Base-by-base conservation (phyloP, 331 rosid species). In the Rhamnella rubrinervis region DNA sequence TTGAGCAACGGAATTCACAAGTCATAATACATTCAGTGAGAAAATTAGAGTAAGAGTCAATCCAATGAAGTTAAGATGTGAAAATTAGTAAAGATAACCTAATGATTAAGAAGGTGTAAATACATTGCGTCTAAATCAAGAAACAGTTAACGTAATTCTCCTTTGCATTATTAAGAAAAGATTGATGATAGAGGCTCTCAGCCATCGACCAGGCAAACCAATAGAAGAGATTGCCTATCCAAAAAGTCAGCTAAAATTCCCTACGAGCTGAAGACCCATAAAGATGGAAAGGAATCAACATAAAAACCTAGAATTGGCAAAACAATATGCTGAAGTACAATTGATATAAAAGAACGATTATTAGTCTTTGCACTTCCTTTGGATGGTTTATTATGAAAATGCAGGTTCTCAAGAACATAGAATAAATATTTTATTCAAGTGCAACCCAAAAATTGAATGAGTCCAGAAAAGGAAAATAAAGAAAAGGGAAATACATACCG, bases 401-500 rank as follows among this genome's bases (percentile, higher is more conserved):
- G 53, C 55, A 46, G 64, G 37, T 9, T 5, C 19, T 11, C 55
- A 44, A 21, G 12, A 15, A 49, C 35, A 44, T 4, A 26, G 35
- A 64, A 11, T 44, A 1, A 3, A 3, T 31, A 3, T 31, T 44
- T 44, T 40, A 44, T 19, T 14, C 8, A 19, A 46, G 38, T 52
- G 55, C 40, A 39, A 68, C 15, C 40, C 7, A 55, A 14, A 57
- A 56, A 28, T 39, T 40, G 12, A 52, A 52, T 0, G 19, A 11
- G 35, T n/a, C 61, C 55, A 14, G 6, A 8, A 55, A 73, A 44
- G 28, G 25, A 64, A 25, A 15, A 39, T 41, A 41, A 69, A 56
- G 0, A 17, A 39, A 19, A 37, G 8, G 18, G 7, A 52, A 52
- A 23, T 49, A 14, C 56, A 40, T 41, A 95, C 99, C 97, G 80